phyloP scores from a whole-genome alignment of 345 rosid species.

The Hirschfeldia incana region DNA sequence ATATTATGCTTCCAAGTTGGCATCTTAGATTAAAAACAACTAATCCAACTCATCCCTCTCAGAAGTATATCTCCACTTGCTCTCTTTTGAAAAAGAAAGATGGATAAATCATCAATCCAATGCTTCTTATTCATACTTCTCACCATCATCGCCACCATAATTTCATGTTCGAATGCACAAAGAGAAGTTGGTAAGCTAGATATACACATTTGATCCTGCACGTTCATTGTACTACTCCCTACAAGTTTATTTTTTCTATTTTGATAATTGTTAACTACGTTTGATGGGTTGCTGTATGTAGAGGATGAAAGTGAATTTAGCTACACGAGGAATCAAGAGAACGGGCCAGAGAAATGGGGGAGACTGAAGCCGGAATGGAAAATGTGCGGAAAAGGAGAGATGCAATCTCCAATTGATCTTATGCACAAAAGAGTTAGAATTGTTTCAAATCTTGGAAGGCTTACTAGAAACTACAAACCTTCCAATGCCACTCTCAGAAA shows the following conservation, averaged over 20 bases:
- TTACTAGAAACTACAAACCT: conserved; percentile 55
- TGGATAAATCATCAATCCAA: conserved; percentile 21
- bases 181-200: conserved; percentile 40
- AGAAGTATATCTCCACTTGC: background rate
- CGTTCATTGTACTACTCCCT: background rate
- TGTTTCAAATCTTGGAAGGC: conserved; percentile 54
- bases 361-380: conserved; percentile 60
- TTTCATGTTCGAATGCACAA: conserved; percentile 17
- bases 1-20: conserved; percentile 10
- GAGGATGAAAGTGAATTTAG: conserved; percentile 70
- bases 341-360: conserved; percentile 82
- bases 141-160: conserved; percentile 6
- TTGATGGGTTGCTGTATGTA: conserved; percentile 16
- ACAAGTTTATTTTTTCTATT: background rate
- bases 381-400: conserved; percentile 58
- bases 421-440: conserved; percentile 48
- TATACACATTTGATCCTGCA: background rate
- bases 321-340: conserved; percentile 41
- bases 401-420: conserved; percentile 89
- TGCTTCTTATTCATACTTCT: conserved; percentile 19
- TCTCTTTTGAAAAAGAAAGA: background rate
- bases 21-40: background rate
- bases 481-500: conserved; percentile 61
- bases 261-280: background rate
- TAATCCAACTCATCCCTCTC: background rate